Conservation (phyloP, 306 rosid genomes). For the Quercus ilex region DNA sequence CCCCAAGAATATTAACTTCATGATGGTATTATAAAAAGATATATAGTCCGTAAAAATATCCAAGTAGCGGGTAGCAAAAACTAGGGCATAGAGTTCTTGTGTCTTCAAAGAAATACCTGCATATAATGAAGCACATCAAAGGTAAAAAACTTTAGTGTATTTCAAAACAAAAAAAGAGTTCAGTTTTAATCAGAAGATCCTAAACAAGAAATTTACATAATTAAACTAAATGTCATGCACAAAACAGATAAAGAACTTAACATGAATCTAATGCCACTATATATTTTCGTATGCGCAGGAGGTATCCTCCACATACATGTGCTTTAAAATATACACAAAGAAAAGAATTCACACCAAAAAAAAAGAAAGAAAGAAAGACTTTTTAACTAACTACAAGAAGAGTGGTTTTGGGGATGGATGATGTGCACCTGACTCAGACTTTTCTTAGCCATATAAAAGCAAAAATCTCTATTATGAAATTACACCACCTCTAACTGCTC, state of each 20-base stretch:
- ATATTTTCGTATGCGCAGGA: not conserved
- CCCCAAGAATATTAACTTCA: constrained; percentile 87
- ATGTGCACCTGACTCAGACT: not conserved
- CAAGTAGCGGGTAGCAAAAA: constrained; percentile 75
- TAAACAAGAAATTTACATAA: not conserved
- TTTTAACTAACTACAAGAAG: too few relatives aligned
- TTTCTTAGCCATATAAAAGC: not conserved
- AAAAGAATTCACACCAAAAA: not conserved
- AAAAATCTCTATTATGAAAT: not conserved
- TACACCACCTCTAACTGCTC: not conserved
- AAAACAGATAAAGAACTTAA: not conserved
- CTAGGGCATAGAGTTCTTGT: constrained; percentile 86
- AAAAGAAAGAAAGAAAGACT: too few relatives aligned
- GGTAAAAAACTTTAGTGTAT: constrained; percentile 5
- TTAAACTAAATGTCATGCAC: not conserved
- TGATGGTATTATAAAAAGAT: constrained; percentile 66
- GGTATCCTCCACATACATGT: not conserved
- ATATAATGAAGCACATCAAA: constrained; percentile 9
- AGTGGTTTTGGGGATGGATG: not conserved
- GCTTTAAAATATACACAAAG: not conserved
- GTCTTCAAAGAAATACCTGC: constrained; percentile 88
- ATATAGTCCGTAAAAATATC: constrained; percentile 59
- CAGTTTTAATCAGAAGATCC: not conserved
- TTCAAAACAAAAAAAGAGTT: not conserved
- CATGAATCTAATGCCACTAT: not conserved